Conservation (phyloP, 228 moss, liverwort and hornwort species). For the Sphagnum fallax region DNA sequence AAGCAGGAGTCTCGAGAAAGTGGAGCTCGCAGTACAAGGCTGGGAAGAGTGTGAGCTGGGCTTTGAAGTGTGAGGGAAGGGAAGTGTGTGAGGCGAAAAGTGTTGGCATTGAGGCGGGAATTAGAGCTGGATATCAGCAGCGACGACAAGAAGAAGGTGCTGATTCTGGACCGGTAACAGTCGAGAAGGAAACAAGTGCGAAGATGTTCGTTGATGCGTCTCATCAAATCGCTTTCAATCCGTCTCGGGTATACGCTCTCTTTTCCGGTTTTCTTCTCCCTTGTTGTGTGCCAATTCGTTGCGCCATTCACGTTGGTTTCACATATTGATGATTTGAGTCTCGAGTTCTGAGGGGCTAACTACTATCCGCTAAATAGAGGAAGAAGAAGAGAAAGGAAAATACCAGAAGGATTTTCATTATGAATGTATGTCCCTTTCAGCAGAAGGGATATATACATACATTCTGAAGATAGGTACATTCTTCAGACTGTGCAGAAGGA, state of each 20-base stretch:
- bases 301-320: background rate
- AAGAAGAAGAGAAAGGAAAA: background rate
- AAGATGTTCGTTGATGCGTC: conserved; percentile 65
- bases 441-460: background rate
- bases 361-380: background rate
- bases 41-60: too few relatives aligned
- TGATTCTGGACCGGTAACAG: too few relatives aligned
- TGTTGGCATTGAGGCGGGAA: too few relatives aligned
- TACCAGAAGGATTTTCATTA: too few relatives aligned
- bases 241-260: conserved; percentile 40
- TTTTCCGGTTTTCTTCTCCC: background rate
- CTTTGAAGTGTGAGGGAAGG: too few relatives aligned
- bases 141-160: too few relatives aligned
- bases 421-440: too few relatives aligned
- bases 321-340: background rate
- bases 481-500: background rate
- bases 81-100: too few relatives aligned
- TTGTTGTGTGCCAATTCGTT: background rate
- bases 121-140: too few relatives aligned
- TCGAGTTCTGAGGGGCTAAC: background rate
- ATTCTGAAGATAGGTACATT: background rate
- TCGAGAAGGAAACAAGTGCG: too few relatives aligned
- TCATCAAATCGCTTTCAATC: conserved; percentile 54
- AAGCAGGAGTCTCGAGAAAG: too few relatives aligned
- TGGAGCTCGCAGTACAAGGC: too few relatives aligned